Evolutionary conservation across 306 rosid species (phyloP).

Genomic region (Inga laurina): DNA sequence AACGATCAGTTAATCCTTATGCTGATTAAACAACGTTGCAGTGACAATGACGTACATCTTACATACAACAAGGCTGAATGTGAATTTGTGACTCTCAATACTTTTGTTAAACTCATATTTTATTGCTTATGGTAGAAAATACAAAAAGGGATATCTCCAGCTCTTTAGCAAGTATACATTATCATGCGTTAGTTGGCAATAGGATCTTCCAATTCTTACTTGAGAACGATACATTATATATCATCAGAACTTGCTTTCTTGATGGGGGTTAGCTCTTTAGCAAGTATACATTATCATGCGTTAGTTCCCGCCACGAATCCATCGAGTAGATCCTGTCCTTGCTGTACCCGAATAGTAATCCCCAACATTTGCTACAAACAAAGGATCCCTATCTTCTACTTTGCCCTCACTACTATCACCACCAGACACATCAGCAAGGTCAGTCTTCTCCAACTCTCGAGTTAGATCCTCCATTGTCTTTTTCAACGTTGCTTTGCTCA

Average conservation of each 20-base stretch:
- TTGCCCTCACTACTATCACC: conserved; percentile 37
- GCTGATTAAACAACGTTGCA: not conserved
- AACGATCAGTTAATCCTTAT: not conserved
- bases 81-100: not conserved
- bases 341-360: conserved; percentile 79
- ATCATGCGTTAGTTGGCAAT: not conserved
- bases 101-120: not conserved
- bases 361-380: conserved; percentile 93
- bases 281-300: no score
- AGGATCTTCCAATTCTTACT: not conserved
- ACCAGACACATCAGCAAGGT: conserved; percentile 44
- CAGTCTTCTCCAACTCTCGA: conserved; percentile 77
- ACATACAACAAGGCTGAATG: not conserved
- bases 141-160: not conserved
- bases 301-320: conserved; percentile 76
- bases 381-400: conserved; percentile 84
- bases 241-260: conserved; percentile 20
- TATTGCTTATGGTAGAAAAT: not conserved
- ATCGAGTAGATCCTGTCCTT: conserved; percentile 60
- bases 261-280: no score
- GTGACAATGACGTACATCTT: not conserved
- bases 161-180: not conserved
- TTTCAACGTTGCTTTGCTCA: conserved; percentile 72
- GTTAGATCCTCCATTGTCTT: conserved; percentile 91
- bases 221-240: not conserved